phyloP scores from a whole-genome alignment of 2,329 filamentous ascomycete species.

The Fusarium oxysporum region DNA sequence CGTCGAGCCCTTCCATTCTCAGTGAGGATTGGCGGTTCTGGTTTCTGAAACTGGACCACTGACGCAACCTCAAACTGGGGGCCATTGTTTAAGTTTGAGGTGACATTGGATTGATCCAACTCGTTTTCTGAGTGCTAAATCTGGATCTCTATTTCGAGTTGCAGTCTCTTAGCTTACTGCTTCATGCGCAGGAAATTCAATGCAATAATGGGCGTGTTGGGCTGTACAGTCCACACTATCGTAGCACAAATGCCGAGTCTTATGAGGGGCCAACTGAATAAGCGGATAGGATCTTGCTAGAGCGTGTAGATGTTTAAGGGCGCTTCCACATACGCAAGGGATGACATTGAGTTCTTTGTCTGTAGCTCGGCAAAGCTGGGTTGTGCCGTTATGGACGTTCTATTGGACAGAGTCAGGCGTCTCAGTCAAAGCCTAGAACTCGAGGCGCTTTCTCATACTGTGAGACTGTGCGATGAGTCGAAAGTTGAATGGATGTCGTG shows the following conservation, averaged over 20 bases:
- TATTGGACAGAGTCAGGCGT: constrained; percentile 28
- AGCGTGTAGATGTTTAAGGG: constrained; percentile 12
- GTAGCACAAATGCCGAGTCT: constrained; percentile 24
- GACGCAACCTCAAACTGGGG: constrained; percentile 27
- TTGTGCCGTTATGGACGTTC: constrained; percentile 5
- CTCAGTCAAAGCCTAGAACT: constrained; percentile 22
- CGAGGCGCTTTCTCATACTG: constrained; percentile 32
- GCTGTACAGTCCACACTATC: constrained; percentile 13
- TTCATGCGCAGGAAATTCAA: constrained; percentile 18
- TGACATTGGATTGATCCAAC: neutral
- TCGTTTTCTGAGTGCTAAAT: constrained; percentile 16
- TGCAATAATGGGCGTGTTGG: constrained; percentile 18
- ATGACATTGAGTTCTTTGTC: constrained; percentile 24
- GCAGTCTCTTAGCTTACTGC: constrained; percentile 11
- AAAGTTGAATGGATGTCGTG: neutral
- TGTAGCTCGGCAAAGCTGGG: constrained; percentile 5
- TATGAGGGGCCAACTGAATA: constrained; percentile 7
- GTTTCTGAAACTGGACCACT: constrained; percentile 30
- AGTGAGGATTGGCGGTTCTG: constrained; percentile 29
- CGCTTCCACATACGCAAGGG: constrained; percentile 29
- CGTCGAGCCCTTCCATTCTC: constrained; percentile 22
- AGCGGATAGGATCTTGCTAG: constrained; percentile 9
- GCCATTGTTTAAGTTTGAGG: constrained; percentile 4
- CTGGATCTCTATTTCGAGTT: constrained; percentile 7
- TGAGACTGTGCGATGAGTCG: constrained; percentile 27